Base-by-base conservation (phyloP, 2,329 filamentous ascomycete genomes). In the Aureobasidium subglaciale region DNA sequence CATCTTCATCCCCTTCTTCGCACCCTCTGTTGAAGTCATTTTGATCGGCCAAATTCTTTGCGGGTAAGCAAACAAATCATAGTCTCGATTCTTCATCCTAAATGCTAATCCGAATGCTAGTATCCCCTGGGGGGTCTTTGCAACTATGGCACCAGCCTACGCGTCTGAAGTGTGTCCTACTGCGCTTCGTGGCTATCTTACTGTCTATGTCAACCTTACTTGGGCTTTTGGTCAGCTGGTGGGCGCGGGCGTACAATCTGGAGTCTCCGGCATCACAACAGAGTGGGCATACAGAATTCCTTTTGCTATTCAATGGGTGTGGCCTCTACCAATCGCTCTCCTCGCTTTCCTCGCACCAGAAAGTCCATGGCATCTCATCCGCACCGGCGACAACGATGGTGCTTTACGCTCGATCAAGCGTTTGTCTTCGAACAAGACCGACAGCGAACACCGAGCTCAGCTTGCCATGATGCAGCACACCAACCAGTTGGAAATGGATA, bases 131-230 rank as follows among this genome's bases (percentile, higher is more conserved):
- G 82, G 81, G 2, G 80, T 78, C 53, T 85, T 82, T 63, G 80
- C 80, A 5, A 78, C 82, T 24, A 69, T 75, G 29, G 70, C 72
- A 13, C 72, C 82, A 59, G 83, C 84, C 1, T 88, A 87, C 63
- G 84, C 84, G 22, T 84, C 82, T 56, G 85, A 88, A 64, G 78
- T 85, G 6, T 81, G 79, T 35, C 82, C 82, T 2, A 71, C 81
- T 27, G 76, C 77, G 1, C 73, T 85, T 35, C 75, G 82, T 25
- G 79, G 78, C 25, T 74, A 80, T 41, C 68, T 84, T 20, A 84
- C 81, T 1, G 78, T 77, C 30, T 84, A 78, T 56, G 78, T 83
- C 56, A 84, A 84, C 61, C 68, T 84, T 34, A 83, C 80, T 62
- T 85, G 83, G 67, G 81, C 83, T 38, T 81, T 81, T 16, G 82